phyloP scores from a whole-genome alignment of 1,284 basidiomycete species.

The Austroboletus rostrupii region DNA sequence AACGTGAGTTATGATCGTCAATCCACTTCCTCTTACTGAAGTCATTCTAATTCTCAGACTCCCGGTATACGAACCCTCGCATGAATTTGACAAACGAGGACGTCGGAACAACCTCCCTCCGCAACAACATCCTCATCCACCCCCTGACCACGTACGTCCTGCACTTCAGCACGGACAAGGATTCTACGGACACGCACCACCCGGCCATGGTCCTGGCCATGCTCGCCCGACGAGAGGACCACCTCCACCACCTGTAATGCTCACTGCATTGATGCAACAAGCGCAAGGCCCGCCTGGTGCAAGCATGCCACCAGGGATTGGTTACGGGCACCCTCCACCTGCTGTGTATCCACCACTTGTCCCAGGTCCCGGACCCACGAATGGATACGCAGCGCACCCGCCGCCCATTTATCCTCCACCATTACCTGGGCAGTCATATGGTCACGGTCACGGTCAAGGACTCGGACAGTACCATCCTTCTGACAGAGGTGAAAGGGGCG shows the following conservation, averaged over 20 bases:
- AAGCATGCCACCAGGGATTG: conserved; percentile 2
- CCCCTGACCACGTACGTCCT: conserved; percentile 27
- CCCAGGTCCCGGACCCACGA: conserved; percentile 9
- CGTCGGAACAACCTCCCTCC: conserved; percentile 40
- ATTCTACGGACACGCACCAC: conserved; percentile 23
- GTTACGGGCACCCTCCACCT: conserved; percentile 15
- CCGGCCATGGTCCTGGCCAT: conserved; percentile 16
- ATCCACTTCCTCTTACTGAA: conserved; percentile 2
- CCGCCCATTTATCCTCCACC: conserved; percentile 19
- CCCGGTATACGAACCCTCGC: conserved; percentile 75
- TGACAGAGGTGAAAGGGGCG: conserved; percentile 19
- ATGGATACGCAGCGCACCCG: conserved; percentile 19
- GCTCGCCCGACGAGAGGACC: conserved; percentile 21
- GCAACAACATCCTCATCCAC: conserved; percentile 14
- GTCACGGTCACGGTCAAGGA: conserved; percentile 9
- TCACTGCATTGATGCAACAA: conserved; percentile 29
- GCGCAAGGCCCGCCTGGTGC: conserved; percentile 14
- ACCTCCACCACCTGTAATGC: conserved; percentile 26
- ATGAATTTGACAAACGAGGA: conserved; percentile 80
- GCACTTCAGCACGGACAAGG: conserved; percentile 30
- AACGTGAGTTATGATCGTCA: conserved; percentile 46
- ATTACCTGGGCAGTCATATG: conserved; percentile 6
- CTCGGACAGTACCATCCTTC: conserved; percentile 9
- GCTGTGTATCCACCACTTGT: conserved; percentile 12
- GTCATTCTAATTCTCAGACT: conserved; percentile 42